phyloP scores from a whole-genome alignment of 768 basidiomycete species.

The Flagelloscypha sp. region DNA sequence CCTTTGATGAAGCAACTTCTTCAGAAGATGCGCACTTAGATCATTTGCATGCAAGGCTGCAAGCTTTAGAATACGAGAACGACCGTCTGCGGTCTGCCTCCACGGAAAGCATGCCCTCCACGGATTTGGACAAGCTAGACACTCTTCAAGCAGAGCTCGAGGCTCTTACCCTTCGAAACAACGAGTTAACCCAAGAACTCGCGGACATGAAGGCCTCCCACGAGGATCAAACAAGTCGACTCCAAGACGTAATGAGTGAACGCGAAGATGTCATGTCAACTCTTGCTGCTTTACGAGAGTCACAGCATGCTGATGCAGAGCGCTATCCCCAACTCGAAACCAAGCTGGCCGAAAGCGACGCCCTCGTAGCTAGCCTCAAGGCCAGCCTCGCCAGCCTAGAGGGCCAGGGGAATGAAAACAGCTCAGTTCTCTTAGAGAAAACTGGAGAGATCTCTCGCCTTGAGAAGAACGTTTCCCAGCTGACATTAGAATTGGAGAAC shows the following conservation, averaged over 20 bases:
- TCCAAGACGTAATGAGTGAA: no score
- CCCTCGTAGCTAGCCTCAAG: slow-evolving; percentile 40
- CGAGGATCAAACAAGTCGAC: no score
- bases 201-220: no score
- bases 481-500: slow-evolving; percentile 36
- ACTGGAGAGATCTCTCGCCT: slow-evolving; percentile 53
- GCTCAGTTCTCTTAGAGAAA: slow-evolving; percentile 45
- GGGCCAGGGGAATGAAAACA: slow-evolving; percentile 38
- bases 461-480: slow-evolving; percentile 36
- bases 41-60: slow-evolving; percentile 30
- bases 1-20: not conserved
- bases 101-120: slow-evolving; percentile 11
- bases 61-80: slow-evolving; percentile 66
- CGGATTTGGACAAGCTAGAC: no score
- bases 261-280: slow-evolving; percentile 33
- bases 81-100: slow-evolving; percentile 39
- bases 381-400: slow-evolving; percentile 46
- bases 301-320: slow-evolving; percentile 66
- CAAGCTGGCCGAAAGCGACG: slow-evolving; percentile 46
- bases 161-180: no score
- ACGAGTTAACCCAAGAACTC: no score
- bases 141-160: no score
- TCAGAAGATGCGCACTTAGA: slow-evolving; percentile 3
- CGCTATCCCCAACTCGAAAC: slow-evolving; percentile 58
- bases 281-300: no score